phyloP scores from a whole-genome alignment of 2,329 filamentous ascomycete genomes.

The Aspergillus puulaauensis region DNA sequence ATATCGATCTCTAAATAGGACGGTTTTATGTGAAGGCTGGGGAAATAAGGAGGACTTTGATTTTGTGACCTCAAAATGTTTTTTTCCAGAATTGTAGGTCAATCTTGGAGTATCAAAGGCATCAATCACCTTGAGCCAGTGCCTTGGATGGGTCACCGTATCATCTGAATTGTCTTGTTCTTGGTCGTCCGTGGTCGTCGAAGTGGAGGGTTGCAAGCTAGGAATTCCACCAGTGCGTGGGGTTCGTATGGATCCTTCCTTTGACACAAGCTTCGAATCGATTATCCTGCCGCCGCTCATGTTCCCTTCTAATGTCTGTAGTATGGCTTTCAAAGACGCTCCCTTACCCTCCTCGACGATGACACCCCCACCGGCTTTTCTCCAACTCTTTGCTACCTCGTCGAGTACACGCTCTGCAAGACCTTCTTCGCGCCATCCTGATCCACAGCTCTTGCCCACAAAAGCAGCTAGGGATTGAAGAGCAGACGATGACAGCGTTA shows the following conservation, averaged over 20 bases:
- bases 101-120: constrained; percentile 78
- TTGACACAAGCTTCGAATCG: constrained; percentile 47
- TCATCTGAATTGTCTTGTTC: constrained; percentile 57
- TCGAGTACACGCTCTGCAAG: constrained; percentile 89
- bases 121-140: constrained; percentile 79
- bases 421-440: constrained; percentile 94
- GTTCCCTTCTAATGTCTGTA: constrained; percentile 79
- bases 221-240: constrained; percentile 51
- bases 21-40: constrained; percentile 75
- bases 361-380: constrained; percentile 80
- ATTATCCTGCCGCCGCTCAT: constrained; percentile 74
- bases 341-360: constrained; percentile 82
- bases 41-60: constrained; percentile 72
- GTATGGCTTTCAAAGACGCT: constrained; percentile 68
- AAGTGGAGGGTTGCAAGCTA: constrained; percentile 29
- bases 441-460: constrained; percentile 89
- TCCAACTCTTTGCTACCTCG: constrained; percentile 89
- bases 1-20: constrained; percentile 84
- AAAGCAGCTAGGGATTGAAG: constrained; percentile 83
- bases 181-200: constrained; percentile 43
- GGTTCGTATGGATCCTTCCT: constrained; percentile 20
- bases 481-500: constrained; percentile 85
- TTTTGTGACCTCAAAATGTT: constrained; percentile 78
- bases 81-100: constrained; percentile 61
- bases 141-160: constrained; percentile 68